Conservation (phyloP, 495 filamentous ascomycete genomes). For the Bombardia bombarda region DNA sequence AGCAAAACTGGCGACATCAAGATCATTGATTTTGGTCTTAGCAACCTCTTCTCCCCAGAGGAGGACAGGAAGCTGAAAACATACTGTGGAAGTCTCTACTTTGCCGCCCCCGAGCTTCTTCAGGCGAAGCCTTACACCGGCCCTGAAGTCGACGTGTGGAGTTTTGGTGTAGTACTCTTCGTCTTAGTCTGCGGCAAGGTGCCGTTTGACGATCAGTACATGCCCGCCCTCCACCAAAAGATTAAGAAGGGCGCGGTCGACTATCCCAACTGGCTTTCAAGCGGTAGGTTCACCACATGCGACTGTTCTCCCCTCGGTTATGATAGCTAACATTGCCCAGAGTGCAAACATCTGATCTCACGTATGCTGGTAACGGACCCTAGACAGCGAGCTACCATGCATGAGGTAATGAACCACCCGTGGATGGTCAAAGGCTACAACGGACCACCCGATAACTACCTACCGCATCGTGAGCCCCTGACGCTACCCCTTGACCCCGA, state of each 20-base stretch:
- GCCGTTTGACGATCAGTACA: slow-evolving; percentile 98
- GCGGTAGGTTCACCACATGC: slow-evolving; percentile 52
- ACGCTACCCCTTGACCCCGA: slow-evolving; percentile 75
- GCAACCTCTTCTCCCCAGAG: slow-evolving; percentile 88
- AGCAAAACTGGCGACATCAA: slow-evolving; percentile 99
- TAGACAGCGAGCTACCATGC: slow-evolving; percentile 71
- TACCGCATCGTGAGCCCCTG: slow-evolving; percentile 77
- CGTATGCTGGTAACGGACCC: slow-evolving; percentile 97
- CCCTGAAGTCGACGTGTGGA: slow-evolving; percentile 97
- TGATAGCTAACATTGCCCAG: slow-evolving; percentile 37
- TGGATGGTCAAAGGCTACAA: slow-evolving; percentile 96
- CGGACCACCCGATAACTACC: slow-evolving; percentile 78
- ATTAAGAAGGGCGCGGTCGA: slow-evolving; percentile 97
- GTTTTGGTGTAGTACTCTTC: slow-evolving; percentile 98
- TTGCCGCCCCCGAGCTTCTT: slow-evolving; percentile 90
- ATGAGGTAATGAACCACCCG: slow-evolving; percentile 91
- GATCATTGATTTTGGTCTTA: slow-evolving; percentile 98
- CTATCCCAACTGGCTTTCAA: slow-evolving; percentile 86
- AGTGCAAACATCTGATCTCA: slow-evolving; percentile 89
- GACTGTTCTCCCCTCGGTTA: too few species aligned
- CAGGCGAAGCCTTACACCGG: slow-evolving; percentile 93
- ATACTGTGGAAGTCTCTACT: slow-evolving; percentile 96
- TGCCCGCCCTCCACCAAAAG: slow-evolving; percentile 97
- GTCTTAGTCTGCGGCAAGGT: slow-evolving; percentile 97
- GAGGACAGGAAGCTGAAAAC: slow-evolving; percentile 72